These are phyloP conservation scores for Phytophthora ramorum DNA, from an alignment of 352 stramenopile genomes.

Conservation along the genomic window DNA sequence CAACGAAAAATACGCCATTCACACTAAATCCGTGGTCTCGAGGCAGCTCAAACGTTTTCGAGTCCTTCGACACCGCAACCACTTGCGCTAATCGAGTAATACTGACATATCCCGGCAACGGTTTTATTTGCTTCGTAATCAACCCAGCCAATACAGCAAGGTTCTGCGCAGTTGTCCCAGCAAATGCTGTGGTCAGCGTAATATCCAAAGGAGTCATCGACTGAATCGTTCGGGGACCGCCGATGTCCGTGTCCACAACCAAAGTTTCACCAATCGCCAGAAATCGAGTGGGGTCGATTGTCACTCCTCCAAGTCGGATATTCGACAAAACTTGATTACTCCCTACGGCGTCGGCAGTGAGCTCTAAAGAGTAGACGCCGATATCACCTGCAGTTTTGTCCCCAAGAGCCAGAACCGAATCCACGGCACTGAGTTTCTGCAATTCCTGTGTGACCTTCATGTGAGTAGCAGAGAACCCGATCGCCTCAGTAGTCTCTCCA, in stretches of 20 bases:
- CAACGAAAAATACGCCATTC: slow-evolving; percentile 52
- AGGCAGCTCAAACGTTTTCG: slow-evolving; percentile 50
- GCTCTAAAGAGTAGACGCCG: slow-evolving; percentile 61
- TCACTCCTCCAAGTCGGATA: slow-evolving; percentile 43
- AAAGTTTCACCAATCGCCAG: slow-evolving; percentile 70
- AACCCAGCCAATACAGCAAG: slow-evolving; percentile 48
- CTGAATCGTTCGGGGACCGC: slow-evolving; percentile 46
- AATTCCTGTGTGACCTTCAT: slow-evolving; percentile 77
- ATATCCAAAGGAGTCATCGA: slow-evolving; percentile 52
- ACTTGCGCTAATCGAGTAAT: slow-evolving; percentile 56
- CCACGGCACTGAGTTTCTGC: slow-evolving; percentile 62
- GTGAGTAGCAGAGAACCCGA: slow-evolving; percentile 69
- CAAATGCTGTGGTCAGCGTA: slow-evolving; percentile 36
- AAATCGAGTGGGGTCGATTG: slow-evolving; percentile 70
- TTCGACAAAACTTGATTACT: slow-evolving; percentile 46
- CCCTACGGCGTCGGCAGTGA: slow-evolving; percentile 50
- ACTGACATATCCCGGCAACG: slow-evolving; percentile 53
- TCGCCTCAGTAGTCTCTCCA: slow-evolving; percentile 58
- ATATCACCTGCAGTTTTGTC: slow-evolving; percentile 49
- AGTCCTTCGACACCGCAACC: slow-evolving; percentile 42
- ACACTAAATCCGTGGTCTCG: slow-evolving; percentile 46
- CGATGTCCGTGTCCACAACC: slow-evolving; percentile 25
- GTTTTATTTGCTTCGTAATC: slow-evolving; percentile 61
- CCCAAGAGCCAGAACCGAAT: slow-evolving; percentile 70
- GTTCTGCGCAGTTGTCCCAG: slow-evolving; percentile 13